Evolutionary conservation across 257 asterid genomes (phyloP), one percentile per base, ranked within the genome.

Genomic region (Solanum sejunctum): DNA sequence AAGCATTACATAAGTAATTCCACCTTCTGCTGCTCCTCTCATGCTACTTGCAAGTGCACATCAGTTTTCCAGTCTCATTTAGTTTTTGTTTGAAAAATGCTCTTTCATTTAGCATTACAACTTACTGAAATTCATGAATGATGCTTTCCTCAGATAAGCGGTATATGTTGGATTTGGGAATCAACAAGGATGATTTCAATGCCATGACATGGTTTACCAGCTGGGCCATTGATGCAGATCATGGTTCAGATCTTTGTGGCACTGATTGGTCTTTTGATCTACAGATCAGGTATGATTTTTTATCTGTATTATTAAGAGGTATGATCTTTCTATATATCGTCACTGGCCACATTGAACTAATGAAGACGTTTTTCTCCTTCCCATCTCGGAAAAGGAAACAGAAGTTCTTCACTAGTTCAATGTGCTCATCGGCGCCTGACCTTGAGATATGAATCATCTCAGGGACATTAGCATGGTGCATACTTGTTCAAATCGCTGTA

Each of bases 151-250:
- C 92, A 96, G 99, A 95, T 91, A 93, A 92, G 90, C 88, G 69
- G 75, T 93, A 89, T 81, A 87, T 96, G 87, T 88, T 86, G 73
- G 91, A 87, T 77, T 84, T 94, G 91, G 98, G 98, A 39, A 90
- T 95, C 85, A 84, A 84, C 81, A 93, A 85, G 93, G 98, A 93
- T 81, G 97, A 94, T 79, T 96, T 96, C 87, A 92, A 95, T 87
- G 95, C 93, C 4, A 89, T 96, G 52, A 88, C 99, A 78, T 95
- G 99, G 99, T 92, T 95, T 83, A 95, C 99, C 82, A 96, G 99
- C 93, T 95, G 99, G 98, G 98, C 99, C 15, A 98, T 96, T 43
- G 99, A 96, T 90, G 95, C 97, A 49, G 98, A 95, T 89, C 98
- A 93, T 80, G 91, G 93, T 80, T 86, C 92, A 18, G 96, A 93